Evolutionary conservation across 805 yeast species (phyloP), one percentile per base, ranked within the genome.

Genomic region (Nakazawaea wickerhamii): DNA sequence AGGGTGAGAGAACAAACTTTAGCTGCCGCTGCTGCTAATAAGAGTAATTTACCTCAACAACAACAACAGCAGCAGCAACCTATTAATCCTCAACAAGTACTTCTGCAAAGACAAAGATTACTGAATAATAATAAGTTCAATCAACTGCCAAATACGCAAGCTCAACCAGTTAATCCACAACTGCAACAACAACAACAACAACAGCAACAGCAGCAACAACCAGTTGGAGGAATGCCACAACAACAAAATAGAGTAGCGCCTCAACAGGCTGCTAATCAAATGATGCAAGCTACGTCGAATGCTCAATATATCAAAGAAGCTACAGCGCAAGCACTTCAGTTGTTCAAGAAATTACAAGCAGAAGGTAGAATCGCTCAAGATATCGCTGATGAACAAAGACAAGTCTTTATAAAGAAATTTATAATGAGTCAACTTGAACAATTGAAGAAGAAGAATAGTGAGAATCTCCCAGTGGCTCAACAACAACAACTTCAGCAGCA

Each of bases 1-100:
- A 55, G 56, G 58, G 68, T 54, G 55, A 69, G 50, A 52, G 73
- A 67, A 46, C 71, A 67, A 45, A 31, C 33, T 5, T 20, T 36
- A 37, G 26, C 48, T 52, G 40, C 34, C 33, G 40, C 57, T 50
- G 39, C 49, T 47, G 28, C 52, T 39, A 34, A 42, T 43, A 11
- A 32, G 26, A 22, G 45, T 13, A 36, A 49, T 23, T 59, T 55
- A 37, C 48, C 48, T 36, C 43, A 51, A 28, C 63, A 58, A 34
- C 52, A 47, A 20, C 48, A 34, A 11, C 50, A 44, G 21, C 61
- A 54, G 32, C 63, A 54, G 36, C 59, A 43, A 27, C 49, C 43
- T 18, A 55, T 51, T 23, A 51, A 47, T 22, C 45, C 42, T 15
- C 43, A 43, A 19, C 49, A 44, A 40, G 47, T 37, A 14, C 20